phyloP scores from a whole-genome alignment of 371 early-diverging fungal species.

The Rhizopus delemar region DNA sequence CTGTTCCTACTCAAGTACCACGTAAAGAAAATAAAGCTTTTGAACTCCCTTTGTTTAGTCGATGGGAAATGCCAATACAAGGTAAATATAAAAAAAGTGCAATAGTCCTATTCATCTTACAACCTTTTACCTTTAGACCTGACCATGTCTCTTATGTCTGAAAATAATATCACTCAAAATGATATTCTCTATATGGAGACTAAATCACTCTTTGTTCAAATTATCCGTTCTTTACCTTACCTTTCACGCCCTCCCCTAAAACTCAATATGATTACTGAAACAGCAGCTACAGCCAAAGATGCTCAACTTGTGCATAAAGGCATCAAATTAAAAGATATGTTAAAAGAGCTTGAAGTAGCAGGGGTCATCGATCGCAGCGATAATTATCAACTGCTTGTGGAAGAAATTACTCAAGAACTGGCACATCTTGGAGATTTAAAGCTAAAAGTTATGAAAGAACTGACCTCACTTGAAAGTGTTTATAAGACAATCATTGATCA shows the following conservation, averaged over 20 bases:
- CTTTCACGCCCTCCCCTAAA: conserved; percentile 53
- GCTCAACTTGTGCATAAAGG: conserved; percentile 85
- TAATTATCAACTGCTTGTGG: conserved; percentile 72
- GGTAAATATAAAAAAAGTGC: conserved; percentile 28
- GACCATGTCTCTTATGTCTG: conserved; percentile 61
- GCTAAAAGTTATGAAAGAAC: conserved; percentile 77
- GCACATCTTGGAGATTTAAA: conserved; percentile 83
- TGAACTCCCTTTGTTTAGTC: conserved; percentile 81
- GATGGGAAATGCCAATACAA: conserved; percentile 92
- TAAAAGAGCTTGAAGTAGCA: conserved; percentile 74
- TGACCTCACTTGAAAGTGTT: conserved; percentile 68
- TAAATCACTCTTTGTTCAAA: conserved; percentile 85
- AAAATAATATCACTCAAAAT: conserved; percentile 80
- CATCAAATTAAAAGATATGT: conserved; percentile 88
- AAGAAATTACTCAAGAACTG: conserved; percentile 82
- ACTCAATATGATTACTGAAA: conserved; percentile 75
- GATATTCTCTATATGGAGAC: conserved; percentile 92
- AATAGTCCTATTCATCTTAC: background rate
- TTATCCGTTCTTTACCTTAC: conserved; percentile 79
- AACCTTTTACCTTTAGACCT: conserved; percentile 29
- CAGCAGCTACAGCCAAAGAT: conserved; percentile 83
- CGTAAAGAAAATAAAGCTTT: conserved; percentile 85
- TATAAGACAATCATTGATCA: conserved; percentile 88
- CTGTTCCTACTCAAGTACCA: conserved; percentile 77
- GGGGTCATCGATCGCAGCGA: conserved; percentile 73